phyloP scores from a whole-genome alignment of 805 yeast species.

The Lipomyces spencermartinsiae region DNA sequence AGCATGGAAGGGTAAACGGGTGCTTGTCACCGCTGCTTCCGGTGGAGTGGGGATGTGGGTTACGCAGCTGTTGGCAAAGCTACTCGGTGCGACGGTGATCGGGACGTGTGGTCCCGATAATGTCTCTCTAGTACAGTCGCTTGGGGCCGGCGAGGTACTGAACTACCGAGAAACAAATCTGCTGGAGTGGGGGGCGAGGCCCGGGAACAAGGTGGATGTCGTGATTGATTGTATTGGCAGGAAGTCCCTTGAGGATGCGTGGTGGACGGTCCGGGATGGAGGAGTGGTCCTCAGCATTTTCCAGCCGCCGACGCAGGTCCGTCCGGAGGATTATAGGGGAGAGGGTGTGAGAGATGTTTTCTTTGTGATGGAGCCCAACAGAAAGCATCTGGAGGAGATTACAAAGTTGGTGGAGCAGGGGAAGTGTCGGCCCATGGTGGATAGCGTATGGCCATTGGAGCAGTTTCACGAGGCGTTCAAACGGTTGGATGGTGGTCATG shows the following conservation, averaged over 20 bases:
- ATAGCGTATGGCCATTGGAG: neutral
- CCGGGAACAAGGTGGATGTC: neutral
- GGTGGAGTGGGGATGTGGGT: slow-evolving; percentile 12
- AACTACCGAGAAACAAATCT: neutral
- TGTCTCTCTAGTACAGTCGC: neutral
- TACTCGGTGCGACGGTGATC: neutral
- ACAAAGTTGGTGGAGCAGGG: neutral
- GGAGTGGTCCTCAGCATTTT: neutral
- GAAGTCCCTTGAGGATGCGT: neutral
- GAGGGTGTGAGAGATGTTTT: neutral
- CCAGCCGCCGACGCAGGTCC: neutral
- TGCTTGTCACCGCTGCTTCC: slow-evolving; percentile 8
- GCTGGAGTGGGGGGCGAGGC: neutral
- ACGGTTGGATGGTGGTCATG: neutral
- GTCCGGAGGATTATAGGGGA: neutral
- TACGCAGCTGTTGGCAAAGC: neutral
- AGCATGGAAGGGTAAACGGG: neutral
- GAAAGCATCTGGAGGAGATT: neutral
- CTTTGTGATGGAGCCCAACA: neutral
- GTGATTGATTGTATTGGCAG: neutral
- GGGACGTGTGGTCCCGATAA: slow-evolving; percentile 2
- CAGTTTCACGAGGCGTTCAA: slow-evolving; percentile 1
- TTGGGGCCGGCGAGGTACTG: slow-evolving; percentile 6
- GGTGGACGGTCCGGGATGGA: neutral
- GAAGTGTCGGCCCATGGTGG: neutral